A percentile compares a stretch with the other conserved stretches of the same genome.
phyloP scores from a whole-genome alignment of 2,329 filamentous ascomycete genomes.

The Biscogniauxia mediterranea region DNA sequence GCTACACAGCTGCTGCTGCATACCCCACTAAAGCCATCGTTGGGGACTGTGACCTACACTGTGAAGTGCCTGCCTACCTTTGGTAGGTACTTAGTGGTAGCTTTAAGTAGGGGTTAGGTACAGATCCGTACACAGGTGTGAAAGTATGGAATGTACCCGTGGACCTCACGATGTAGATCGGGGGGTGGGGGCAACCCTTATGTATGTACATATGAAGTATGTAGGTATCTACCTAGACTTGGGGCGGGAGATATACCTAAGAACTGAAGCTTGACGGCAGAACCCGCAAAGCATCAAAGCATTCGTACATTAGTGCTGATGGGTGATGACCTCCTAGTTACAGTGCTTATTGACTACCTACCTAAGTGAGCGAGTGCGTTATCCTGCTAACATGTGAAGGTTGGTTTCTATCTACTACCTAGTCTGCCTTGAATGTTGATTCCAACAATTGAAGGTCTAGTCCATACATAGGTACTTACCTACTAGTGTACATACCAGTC shows the following conservation, averaged over 20 bases:
- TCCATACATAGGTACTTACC: too few species aligned
- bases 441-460: too few species aligned
- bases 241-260: too few species aligned
- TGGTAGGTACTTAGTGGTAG: neutral
- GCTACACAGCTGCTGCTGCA: neutral
- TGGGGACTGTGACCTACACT: neutral
- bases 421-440: slow-evolving; percentile 3
- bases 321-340: too few species aligned
- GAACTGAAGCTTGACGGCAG: slow-evolving; percentile 23
- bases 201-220: neutral
- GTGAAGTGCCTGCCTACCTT: neutral
- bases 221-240: too few species aligned
- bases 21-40: neutral
- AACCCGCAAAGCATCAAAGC: neutral
- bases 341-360: too few species aligned
- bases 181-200: neutral
- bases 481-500: slow-evolving; percentile 8
- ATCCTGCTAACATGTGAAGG: too few species aligned
- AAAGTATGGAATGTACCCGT: too few species aligned
- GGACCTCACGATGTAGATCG: neutral
- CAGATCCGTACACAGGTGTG: too few species aligned
- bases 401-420: slow-evolving; percentile 1
- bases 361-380: too few species aligned
- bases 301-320: too few species aligned
- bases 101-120: too few species aligned